Base-by-base conservation (phyloP, 371 early-diverging fungal species). In the Umbelopsis sp. region DNA sequence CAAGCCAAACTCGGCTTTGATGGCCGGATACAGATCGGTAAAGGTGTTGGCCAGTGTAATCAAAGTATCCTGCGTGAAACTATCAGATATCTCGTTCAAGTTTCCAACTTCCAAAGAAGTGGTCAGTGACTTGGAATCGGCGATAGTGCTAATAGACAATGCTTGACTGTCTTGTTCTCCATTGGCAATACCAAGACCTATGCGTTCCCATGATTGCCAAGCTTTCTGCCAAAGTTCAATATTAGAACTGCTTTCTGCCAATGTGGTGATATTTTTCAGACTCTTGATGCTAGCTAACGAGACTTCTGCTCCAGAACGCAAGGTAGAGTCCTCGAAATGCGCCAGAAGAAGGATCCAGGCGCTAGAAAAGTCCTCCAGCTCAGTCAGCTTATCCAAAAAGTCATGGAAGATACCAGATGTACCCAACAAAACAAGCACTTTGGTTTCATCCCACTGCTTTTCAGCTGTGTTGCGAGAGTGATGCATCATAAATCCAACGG, bases 401-500 rank as follows among this genome's bases (percentile, higher is more conserved):
- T 88, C 89, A 35, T 87, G 81, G 51, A 93, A 89, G 32, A 93
- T 86, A 12, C 77, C 85, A 14, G 93, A 87, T 16, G 95, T 78
- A 0, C 96, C 94, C 35, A 79, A 87, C 32, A 96, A 74, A 7
- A 96, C 91, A 4, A 96, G 75, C 0, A 94, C 93, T 44, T 93
- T 93, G 0, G 98, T 95, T 77, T 97, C 99, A 69, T 99, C 97
- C 99, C 99, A 99, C 74, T 95, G 96, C 69, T 94, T 95, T 62
- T 89, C 84, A 0, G 86, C 86, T 6, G 93, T 91, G 65, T 92
- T 90, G 51, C 92, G 80, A 24, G 82, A 90, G 74, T 89, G 92
- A 72, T 87, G 92, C 16, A 83, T 76, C 83, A 84, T 82, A 63
- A 85, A 80, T 29, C 72, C 80, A 44, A 77, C 72, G 0, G 75